These are phyloP conservation scores for Aspergillus uvarum DNA, from an alignment of 2,329 filamentous ascomycete genomes.

Conservation along the genomic window DNA sequence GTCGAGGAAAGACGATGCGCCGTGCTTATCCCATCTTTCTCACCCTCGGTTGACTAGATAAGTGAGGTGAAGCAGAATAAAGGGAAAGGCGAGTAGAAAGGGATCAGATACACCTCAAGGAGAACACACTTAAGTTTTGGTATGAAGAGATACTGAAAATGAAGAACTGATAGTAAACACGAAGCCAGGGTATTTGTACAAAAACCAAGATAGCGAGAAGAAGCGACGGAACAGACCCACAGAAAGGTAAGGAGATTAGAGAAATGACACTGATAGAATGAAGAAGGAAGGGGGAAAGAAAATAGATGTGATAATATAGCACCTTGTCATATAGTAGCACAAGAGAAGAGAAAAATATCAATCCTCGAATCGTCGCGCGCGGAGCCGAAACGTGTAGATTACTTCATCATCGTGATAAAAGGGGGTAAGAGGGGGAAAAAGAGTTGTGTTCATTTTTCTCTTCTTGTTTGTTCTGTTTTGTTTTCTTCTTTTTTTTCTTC, in stretches of 20 bases:
- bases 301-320: neutral
- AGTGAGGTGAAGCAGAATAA: too few relatives aligned
- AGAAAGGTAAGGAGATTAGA: neutral
- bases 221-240: neutral
- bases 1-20: too few relatives aligned
- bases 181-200: slow-evolving; percentile 23
- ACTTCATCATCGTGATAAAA: neutral
- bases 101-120: neutral
- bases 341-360: neutral
- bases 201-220: slow-evolving; percentile 3
- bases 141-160: neutral
- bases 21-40: neutral
- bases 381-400: neutral
- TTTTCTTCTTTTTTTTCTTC: slow-evolving; percentile 13
- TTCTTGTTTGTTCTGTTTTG: neutral
- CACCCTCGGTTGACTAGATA: neutral
- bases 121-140: neutral
- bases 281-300: slow-evolving; percentile 1
- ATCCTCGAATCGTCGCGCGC: neutral
- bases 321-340: neutral
- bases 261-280: slow-evolving; percentile 5
- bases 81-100: neutral
- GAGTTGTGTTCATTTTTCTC: neutral
- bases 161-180: slow-evolving; percentile 9
- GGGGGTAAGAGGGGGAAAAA: neutral